Conservation (phyloP, 139 green algal genomes). For the Ettlia oleoabundans region DNA sequence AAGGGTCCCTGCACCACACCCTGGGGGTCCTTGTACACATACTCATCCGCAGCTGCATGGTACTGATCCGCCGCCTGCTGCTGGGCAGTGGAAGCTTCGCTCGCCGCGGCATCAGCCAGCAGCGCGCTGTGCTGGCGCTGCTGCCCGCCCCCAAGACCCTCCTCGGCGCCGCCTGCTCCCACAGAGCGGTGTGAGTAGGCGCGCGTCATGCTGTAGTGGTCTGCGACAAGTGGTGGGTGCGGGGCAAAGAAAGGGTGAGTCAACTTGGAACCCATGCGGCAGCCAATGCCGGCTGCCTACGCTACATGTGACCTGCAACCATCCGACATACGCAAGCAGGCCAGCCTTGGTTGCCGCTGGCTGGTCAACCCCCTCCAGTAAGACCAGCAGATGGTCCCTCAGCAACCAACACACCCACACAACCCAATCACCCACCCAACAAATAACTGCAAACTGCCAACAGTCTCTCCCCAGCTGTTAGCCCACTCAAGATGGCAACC, state of each 20-base stretch:
- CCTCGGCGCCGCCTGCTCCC: background rate
- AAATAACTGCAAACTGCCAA: no score
- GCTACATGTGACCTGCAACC: no score
- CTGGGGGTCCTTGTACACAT: constrained; percentile 82
- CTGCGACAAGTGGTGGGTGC: background rate
- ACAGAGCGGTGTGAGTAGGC: background rate
- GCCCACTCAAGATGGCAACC: no score
- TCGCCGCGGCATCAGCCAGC: constrained; percentile 15
- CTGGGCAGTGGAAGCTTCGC: background rate
- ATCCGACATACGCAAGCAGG: no score
- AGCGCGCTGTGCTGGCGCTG: constrained; percentile 14
- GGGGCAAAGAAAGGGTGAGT: background rate
- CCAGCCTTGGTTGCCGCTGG: no score
- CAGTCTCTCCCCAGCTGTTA: no score
- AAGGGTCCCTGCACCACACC: constrained; percentile 82
- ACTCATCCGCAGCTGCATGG: constrained; percentile 47
- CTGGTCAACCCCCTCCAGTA: no score
- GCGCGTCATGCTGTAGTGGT: constrained; percentile 23
- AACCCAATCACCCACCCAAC: no score
- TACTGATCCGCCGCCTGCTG: background rate
- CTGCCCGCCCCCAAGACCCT: background rate
- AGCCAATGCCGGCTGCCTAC: no score
- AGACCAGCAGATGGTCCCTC: no score
- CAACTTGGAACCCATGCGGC: background rate
- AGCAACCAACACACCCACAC: no score